These are phyloP conservation scores for Jaltomata sinuosa DNA, from an alignment of 257 asterid genomes.

Conservation along the genomic window DNA sequence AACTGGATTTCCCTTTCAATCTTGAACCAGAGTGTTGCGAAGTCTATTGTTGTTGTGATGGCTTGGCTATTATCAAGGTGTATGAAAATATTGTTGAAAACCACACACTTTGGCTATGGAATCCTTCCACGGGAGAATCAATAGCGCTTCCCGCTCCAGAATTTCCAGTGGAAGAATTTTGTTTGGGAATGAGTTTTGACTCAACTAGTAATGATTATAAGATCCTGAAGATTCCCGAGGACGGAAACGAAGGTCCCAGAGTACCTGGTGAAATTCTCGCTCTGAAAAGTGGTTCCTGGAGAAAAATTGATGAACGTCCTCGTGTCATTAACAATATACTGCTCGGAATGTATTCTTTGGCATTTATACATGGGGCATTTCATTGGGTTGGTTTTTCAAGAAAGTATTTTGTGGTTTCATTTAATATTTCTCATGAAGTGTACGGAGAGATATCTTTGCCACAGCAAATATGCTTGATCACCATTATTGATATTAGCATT, in stretches of 20 bases:
- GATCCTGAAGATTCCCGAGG: background rate
- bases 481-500: background rate
- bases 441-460: background rate
- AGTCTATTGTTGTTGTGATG: background rate
- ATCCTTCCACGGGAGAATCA: background rate
- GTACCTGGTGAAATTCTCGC: background rate
- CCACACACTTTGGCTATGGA: background rate
- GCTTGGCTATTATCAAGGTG: background rate
- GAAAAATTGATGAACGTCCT: background rate
- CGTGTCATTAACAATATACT: background rate
- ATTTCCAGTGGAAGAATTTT: background rate
- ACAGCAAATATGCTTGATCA: background rate
- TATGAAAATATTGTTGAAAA: background rate
- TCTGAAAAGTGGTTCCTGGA: background rate
- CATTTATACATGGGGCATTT: background rate
- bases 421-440: background rate
- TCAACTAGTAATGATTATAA: background rate
- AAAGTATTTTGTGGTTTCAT: background rate
- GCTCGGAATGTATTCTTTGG: background rate
- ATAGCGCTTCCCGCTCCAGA: background rate
- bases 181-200: background rate
- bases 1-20: background rate
- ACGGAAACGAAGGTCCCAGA: too few species aligned
- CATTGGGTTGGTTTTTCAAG: background rate
- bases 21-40: background rate